Base-by-base conservation (phyloP, 345 rosid genomes). In the Pistacia atlantica region DNA sequence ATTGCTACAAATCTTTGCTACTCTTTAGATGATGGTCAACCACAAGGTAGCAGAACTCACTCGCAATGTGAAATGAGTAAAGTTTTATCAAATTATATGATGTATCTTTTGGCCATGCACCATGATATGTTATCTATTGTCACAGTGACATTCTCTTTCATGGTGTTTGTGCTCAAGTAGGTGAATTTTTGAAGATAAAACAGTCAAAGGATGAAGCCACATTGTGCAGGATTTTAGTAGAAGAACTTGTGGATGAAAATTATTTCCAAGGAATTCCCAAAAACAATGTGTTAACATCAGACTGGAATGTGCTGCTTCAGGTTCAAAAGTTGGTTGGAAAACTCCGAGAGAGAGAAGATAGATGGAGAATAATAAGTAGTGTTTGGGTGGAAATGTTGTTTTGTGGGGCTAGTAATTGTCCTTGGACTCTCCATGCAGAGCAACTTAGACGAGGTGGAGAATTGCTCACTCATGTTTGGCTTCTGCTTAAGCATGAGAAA, bases 71-170 rank as follows among this genome's bases (percentile, higher is more conserved):
- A 8, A 57, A 57, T n/a, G 61, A 57, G 25, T 11, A 57, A 57
- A 57, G 61, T n/a, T 57, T 57, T n/a, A 20, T 57, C 61, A 57
- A 31, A n/a, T n/a, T 20, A 57, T 57, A 57, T 57, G 61, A 57
- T 57, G 61, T 57, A 57, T 57, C 28, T 57, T 57, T 25, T 57
- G 11, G 28, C 12, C 9, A 57, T 25, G 25, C 8, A 11, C 11
- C 28, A 31, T 57, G 8, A 5, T 25, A n/a, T 57, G 18, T 25
- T 57, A 14, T n/a, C 61, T 20, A 11, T 20, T n/a, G 61, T 25
- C 11, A n/a, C 3, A 31, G 28, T 25, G 25, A 57, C 11, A n/a
- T 57, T 57, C 61, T n/a, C 10, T 57, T 57, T 16, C 61, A 8
- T 3, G 28, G 28, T 2, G 61, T 11, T 57, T 57, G 61, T 57